Conservation (phyloP, 2,329 filamentous ascomycete species). For the Aspergillus alliaceus region DNA sequence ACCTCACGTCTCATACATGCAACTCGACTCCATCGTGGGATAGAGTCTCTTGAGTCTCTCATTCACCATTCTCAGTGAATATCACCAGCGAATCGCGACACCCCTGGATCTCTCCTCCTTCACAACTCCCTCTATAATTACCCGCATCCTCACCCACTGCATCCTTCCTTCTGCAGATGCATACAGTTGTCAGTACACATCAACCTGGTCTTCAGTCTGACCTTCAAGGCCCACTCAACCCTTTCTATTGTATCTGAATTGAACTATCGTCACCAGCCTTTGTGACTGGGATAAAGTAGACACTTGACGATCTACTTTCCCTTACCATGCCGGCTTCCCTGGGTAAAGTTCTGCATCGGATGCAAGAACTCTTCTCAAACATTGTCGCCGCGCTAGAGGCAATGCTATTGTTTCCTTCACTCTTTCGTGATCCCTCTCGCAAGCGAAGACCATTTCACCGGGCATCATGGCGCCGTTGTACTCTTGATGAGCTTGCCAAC, state of each 20-base stretch:
- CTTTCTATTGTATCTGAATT: neutral
- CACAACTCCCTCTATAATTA: constrained; percentile 1
- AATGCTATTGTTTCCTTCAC: constrained; percentile 41
- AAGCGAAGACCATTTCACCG: constrained; percentile 33
- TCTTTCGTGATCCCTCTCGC: constrained; percentile 35
- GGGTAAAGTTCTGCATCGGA: constrained; percentile 39
- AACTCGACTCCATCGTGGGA: constrained; percentile 17
- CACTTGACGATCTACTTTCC: neutral
- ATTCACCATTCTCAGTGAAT: too few relatives aligned
- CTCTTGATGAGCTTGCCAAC: constrained; percentile 39
- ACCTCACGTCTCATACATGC: constrained; percentile 22
- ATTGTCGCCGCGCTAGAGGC: constrained; percentile 41
- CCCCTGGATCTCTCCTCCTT: neutral
- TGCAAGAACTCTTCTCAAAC: constrained; percentile 43
- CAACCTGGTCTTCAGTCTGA: constrained; percentile 7
- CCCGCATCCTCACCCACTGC: constrained; percentile 6
- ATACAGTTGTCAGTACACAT: constrained; percentile 14
- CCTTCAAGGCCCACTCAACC: constrained; percentile 2
- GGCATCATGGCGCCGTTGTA: constrained; percentile 36
- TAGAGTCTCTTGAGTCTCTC: neutral
- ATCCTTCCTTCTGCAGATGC: constrained; percentile 11
- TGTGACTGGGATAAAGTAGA: constrained; percentile 2
- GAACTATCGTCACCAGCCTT: neutral
- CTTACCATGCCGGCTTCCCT: constrained; percentile 37
- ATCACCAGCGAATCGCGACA: neutral